A percentile compares a stretch with the other conserved stretches of the same genome.
These are phyloP conservation scores for Paraconiothyrium sp. DNA, from an alignment of 2,329 filamentous ascomycete genomes.

Conservation along the genomic window DNA sequence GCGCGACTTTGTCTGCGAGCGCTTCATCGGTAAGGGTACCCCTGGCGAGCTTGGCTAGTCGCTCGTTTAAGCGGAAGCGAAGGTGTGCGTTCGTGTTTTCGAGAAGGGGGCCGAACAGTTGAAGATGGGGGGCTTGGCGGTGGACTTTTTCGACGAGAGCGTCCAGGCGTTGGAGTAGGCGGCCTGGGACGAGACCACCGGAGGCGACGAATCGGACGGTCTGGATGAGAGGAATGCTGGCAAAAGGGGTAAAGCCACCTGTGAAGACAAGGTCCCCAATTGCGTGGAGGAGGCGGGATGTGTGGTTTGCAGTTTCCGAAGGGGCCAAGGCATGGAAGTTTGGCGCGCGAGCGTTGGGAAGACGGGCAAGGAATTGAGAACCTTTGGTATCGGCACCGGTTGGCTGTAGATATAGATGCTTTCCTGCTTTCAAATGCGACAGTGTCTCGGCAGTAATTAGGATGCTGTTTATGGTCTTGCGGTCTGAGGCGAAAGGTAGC, in stretches of 20 bases:
- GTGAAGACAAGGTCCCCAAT: constrained; percentile 41
- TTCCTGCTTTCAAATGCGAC: constrained; percentile 30
- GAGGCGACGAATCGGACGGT: constrained; percentile 39
- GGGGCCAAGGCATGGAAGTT: constrained; percentile 32
- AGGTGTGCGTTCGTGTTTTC: constrained; percentile 33
- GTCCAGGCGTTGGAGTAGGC: constrained; percentile 47
- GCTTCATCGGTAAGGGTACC: constrained; percentile 26
- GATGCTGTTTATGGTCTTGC: constrained; percentile 32
- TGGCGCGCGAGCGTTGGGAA: constrained; percentile 33
- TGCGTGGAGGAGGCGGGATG: constrained; percentile 33
- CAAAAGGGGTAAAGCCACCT: constrained; percentile 39
- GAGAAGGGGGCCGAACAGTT: constrained; percentile 42
- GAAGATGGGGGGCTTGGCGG: constrained; percentile 34
- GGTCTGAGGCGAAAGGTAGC: constrained; percentile 37
- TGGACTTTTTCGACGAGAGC: constrained; percentile 46
- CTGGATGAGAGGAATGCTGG: constrained; percentile 33
- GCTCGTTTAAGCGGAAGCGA: constrained; percentile 40
- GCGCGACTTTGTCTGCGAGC: constrained; percentile 36
- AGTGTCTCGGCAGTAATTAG: constrained; percentile 36
- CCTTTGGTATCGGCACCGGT: constrained; percentile 22
- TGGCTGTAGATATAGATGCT: constrained; percentile 24
- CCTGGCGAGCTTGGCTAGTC: constrained; percentile 35
- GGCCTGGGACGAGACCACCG: constrained; percentile 35
- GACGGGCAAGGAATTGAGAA: constrained; percentile 30
- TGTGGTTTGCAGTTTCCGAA: constrained; percentile 24